These are phyloP conservation scores for Boletus mariae DNA, from an alignment of 1,284 basidiomycete species.

Conservation along the genomic window DNA sequence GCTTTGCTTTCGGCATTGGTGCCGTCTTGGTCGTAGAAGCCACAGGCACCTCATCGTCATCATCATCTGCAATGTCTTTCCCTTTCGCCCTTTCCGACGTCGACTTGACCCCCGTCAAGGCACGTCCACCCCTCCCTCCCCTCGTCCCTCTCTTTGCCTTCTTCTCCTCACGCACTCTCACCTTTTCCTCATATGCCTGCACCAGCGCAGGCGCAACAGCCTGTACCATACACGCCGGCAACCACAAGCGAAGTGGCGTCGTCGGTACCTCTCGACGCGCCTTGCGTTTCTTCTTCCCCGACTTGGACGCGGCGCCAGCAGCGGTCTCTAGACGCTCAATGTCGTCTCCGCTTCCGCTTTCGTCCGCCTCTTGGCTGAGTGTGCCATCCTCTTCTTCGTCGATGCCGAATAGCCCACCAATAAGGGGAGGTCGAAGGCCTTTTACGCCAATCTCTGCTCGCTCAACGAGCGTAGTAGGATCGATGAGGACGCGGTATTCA, in stretches of 20 bases:
- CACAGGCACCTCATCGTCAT: neutral
- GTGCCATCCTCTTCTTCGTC: constrained; percentile 39
- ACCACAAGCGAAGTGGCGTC: constrained; percentile 61
- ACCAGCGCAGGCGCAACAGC: constrained; percentile 62
- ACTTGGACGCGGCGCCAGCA: constrained; percentile 37
- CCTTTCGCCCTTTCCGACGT: constrained; percentile 1
- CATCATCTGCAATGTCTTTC: neutral
- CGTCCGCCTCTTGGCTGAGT: constrained; percentile 28
- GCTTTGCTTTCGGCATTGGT: constrained; percentile 6
- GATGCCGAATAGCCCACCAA: constrained; percentile 46
- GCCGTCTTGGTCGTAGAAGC: constrained; percentile 9
- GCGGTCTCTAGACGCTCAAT: constrained; percentile 38
- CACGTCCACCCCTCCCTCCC: constrained; percentile 6
- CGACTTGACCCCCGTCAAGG: neutral
- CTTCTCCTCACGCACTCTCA: constrained; percentile 48
- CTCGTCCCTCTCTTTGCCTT: constrained; percentile 41
- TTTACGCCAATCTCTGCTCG: constrained; percentile 62
- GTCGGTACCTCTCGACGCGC: constrained; percentile 39
- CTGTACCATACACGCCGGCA: constrained; percentile 72
- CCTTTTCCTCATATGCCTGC: constrained; percentile 52
- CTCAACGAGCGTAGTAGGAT: constrained; percentile 59
- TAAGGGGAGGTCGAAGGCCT: constrained; percentile 51
- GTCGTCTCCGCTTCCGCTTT: constrained; percentile 38
- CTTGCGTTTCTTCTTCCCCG: constrained; percentile 35
- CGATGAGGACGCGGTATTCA: constrained; percentile 73